Conservation (phyloP, 2,329 filamentous ascomycete species). For the Alternaria burnsii region DNA sequence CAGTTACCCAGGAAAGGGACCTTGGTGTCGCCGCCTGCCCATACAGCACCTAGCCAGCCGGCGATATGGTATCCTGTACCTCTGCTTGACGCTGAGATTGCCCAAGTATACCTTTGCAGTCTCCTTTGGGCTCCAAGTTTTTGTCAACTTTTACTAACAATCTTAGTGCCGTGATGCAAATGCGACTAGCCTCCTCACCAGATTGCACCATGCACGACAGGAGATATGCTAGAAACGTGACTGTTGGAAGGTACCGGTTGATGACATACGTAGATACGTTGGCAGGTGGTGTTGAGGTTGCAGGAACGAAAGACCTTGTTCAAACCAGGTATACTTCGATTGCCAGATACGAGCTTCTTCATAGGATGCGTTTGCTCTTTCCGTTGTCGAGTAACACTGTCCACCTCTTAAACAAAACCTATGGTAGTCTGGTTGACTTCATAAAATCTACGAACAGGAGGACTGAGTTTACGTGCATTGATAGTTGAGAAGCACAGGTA, state of each 20-base stretch:
- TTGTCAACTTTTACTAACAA: not conserved
- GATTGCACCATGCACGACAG: not conserved
- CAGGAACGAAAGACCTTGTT: not conserved
- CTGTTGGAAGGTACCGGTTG: not conserved
- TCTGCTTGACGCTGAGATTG: not conserved
- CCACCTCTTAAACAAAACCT: not conserved
- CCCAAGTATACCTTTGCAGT: not conserved
- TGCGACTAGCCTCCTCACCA: slow-evolving; percentile 22
- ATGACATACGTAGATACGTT: not conserved
- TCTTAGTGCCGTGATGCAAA: slow-evolving; percentile 20
- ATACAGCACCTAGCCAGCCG: slow-evolving; percentile 6
- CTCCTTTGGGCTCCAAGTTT: not conserved
- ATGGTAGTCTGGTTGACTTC: not conserved
- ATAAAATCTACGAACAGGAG: not conserved
- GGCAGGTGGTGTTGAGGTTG: not conserved
- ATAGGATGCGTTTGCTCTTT: not conserved
- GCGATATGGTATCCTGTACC: not conserved
- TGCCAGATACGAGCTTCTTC: not conserved
- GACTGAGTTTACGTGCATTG: not conserved
- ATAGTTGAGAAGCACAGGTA: not conserved
- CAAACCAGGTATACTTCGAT: not conserved
- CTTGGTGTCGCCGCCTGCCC: slow-evolving; percentile 23
- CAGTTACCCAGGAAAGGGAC: slow-evolving; percentile 12
- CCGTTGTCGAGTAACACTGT: not conserved
- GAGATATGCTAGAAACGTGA: not conserved